Percentiles rank a stretch among this genome's conserved stretches.
Conservation (phyloP, 805 yeast species). For the Zygotorulaspora danielsina region DNA sequence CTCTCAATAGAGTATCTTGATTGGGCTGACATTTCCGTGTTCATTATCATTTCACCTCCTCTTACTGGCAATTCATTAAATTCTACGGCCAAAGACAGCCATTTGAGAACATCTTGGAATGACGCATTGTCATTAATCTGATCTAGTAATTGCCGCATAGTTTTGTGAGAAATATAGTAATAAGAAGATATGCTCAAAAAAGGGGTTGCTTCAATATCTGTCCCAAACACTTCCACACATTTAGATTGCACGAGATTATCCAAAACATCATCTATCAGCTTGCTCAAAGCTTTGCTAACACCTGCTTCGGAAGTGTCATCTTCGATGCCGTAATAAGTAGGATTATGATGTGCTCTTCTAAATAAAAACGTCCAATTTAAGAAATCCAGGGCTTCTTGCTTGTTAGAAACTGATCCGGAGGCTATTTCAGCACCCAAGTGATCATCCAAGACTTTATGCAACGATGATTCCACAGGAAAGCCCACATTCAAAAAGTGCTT, state of each 20-base stretch:
- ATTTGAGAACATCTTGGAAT: constrained; percentile 44
- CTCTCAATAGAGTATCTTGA: constrained; percentile 60
- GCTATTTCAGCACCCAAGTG: constrained; percentile 95
- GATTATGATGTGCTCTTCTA: constrained; percentile 91
- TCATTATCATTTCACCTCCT: constrained; percentile 86
- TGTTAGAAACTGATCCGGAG: constrained; percentile 84
- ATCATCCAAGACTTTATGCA: constrained; percentile 76
- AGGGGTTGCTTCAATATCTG: constrained; percentile 62
- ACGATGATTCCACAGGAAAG: constrained; percentile 88
- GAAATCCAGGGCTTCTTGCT: constrained; percentile 94
- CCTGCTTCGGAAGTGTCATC: constrained; percentile 57
- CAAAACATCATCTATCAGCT: constrained; percentile 64
- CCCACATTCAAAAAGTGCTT: constrained; percentile 84
- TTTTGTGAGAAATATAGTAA: constrained; percentile 88
- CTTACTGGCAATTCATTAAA: constrained; percentile 86
- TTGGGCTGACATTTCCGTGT: constrained; percentile 73
- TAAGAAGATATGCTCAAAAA: constrained; percentile 82
- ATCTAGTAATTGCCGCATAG: constrained; percentile 64
- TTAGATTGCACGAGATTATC: constrained; percentile 64
- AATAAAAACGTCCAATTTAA: constrained; percentile 90
- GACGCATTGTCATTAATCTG: constrained; percentile 41
- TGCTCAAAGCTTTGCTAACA: constrained; percentile 53
- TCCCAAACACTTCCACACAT: constrained; percentile 54
- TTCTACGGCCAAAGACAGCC: constrained; percentile 58
- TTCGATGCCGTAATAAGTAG: constrained; percentile 83